Percentiles rank a stretch among this genome's conserved stretches.
Conservation (phyloP, 257 asterid species). For the Nicotiana obtusifolia region DNA sequence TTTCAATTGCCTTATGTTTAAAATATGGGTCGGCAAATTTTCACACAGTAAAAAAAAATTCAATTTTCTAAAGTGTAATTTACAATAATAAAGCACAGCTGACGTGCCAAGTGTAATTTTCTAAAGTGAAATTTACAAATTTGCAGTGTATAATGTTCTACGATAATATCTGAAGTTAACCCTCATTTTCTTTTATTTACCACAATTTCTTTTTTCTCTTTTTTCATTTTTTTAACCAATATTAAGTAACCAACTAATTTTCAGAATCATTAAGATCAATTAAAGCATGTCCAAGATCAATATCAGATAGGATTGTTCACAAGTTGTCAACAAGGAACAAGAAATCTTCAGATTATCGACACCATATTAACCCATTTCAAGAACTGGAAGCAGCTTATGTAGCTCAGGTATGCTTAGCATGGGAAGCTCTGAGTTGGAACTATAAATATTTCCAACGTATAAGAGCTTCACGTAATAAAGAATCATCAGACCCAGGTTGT, state of each 20-base stretch:
- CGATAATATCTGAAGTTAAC: no score
- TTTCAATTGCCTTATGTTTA: neutral
- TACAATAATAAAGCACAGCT: no score
- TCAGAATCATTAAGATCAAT: conserved; percentile 77
- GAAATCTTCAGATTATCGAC: conserved; percentile 27
- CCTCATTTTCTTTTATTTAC: neutral
- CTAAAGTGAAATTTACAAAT: no score
- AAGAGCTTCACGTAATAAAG: conserved; percentile 41
- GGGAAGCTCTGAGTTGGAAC: conserved; percentile 98
- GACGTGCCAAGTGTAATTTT: no score
- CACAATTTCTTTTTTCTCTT: neutral
- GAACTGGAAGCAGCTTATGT: conserved; percentile 81
- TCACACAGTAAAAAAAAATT: no score
- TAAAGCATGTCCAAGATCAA: conserved; percentile 75
- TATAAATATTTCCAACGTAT: conserved; percentile 62
- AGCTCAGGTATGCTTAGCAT: conserved; percentile 79
- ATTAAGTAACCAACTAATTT: neutral
- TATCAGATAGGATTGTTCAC: conserved; percentile 65
- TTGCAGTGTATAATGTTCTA: no score
- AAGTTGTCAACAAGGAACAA: conserved; percentile 34
- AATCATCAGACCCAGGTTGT: conserved; percentile 63
- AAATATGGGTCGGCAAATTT: neutral
- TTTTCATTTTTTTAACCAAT: neutral
- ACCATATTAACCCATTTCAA: conserved; percentile 53
- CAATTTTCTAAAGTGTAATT: no score